These are phyloP conservation scores for Nannochloris sp. DNA, from an alignment of 139 green algal species.

Conservation along the genomic window DNA sequence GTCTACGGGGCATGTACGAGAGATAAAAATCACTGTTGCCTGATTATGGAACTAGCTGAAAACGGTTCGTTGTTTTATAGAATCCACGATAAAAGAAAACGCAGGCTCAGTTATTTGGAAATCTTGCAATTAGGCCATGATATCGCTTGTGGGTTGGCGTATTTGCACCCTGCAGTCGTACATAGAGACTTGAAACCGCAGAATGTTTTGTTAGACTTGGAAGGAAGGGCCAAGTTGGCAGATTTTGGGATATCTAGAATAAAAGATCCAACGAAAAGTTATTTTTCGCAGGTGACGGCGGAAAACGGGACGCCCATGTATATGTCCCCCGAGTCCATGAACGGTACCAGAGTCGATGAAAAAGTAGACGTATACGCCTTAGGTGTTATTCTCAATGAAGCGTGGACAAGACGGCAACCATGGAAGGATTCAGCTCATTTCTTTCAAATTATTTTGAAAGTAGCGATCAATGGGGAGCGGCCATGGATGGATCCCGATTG, in stretches of 20 bases:
- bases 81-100: slow-evolving; percentile 54
- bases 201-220: slow-evolving; percentile 65
- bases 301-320: slow-evolving; percentile 66
- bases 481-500: slow-evolving; percentile 39
- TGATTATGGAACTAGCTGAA: slow-evolving; percentile 80
- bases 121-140: slow-evolving; percentile 61
- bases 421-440: slow-evolving; percentile 39
- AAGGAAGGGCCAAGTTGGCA: slow-evolving; percentile 60
- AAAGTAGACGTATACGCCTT: slow-evolving; percentile 54
- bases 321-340: slow-evolving; percentile 79
- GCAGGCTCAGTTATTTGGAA: slow-evolving; percentile 54
- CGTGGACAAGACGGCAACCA: slow-evolving; percentile 36
- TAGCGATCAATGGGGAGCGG: slow-evolving; percentile 45
- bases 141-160: slow-evolving; percentile 54
- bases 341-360: slow-evolving; percentile 66
- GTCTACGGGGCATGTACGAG: slow-evolving; percentile 51
- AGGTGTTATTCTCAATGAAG: slow-evolving; percentile 53
- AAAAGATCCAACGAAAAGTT: slow-evolving; percentile 70
- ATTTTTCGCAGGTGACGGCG: slow-evolving; percentile 64
- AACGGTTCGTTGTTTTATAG: slow-evolving; percentile 58
- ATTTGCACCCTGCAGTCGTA: slow-evolving; percentile 72
- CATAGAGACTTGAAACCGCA: slow-evolving; percentile 74
- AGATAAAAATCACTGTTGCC: slow-evolving; percentile 37
- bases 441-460: slow-evolving; percentile 57
- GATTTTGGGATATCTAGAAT: slow-evolving; percentile 77